These are phyloP conservation scores for Xerophyta viscosa DNA, from an alignment of 106 monocot species.

Conservation along the genomic window DNA sequence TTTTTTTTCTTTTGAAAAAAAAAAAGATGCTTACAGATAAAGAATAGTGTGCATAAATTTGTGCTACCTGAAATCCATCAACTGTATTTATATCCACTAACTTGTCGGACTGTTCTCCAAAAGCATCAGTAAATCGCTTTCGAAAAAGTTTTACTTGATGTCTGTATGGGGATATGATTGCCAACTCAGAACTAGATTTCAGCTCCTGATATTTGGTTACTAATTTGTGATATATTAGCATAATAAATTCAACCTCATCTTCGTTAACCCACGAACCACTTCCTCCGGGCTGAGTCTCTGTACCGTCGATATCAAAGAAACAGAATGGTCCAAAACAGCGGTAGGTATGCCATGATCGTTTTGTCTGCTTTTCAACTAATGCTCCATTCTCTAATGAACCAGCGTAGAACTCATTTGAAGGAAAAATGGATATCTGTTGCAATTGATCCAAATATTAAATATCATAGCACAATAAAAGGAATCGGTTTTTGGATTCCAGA, in stretches of 20 bases:
- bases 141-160: slow-evolving; percentile 77
- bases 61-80: slow-evolving; percentile 89
- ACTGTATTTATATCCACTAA: slow-evolving; percentile 87
- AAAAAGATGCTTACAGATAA: not conserved
- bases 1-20: not conserved
- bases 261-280: slow-evolving; percentile 85
- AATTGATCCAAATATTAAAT: slow-evolving; percentile 1
- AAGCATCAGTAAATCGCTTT: slow-evolving; percentile 49
- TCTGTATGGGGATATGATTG: slow-evolving; percentile 82
- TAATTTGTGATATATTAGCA: slow-evolving; percentile 62
- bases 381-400: slow-evolving; percentile 70
- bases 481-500: not conserved
- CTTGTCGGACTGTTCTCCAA: slow-evolving; percentile 64
- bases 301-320: slow-evolving; percentile 82
- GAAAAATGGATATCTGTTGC: slow-evolving; percentile 79
- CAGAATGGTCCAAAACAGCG: slow-evolving; percentile 92
- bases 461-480: not conserved
- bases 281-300: slow-evolving; percentile 64
- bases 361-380: slow-evolving; percentile 46
- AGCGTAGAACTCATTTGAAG: slow-evolving; percentile 84
- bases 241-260: slow-evolving; percentile 73
- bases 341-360: slow-evolving; percentile 59
- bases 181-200: slow-evolving; percentile 58
- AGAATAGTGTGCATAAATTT: not conserved
- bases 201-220: slow-evolving; percentile 48